These are phyloP conservation scores for Paralagenidium karlingii DNA, from an alignment of 352 stramenopile species.

Conservation along the genomic window DNA sequence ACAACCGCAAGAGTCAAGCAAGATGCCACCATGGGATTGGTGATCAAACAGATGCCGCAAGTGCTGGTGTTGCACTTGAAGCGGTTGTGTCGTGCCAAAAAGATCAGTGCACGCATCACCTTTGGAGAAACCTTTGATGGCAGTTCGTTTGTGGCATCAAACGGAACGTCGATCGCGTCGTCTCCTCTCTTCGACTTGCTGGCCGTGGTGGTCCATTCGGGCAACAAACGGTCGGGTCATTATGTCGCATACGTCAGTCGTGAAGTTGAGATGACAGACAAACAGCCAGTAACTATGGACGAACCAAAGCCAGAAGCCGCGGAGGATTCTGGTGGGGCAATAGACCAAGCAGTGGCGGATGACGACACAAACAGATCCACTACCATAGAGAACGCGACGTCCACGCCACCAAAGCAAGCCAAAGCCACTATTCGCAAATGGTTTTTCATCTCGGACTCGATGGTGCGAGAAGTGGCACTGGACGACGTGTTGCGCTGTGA, in stretches of 20 bases:
- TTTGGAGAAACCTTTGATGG: conserved; percentile 47
- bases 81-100: conserved; percentile 26
- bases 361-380: conserved; percentile 15
- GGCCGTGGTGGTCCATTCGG: conserved; percentile 57
- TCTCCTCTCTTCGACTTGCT: conserved; percentile 41
- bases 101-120: conserved; percentile 53
- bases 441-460: conserved; percentile 64
- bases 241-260: conserved; percentile 66
- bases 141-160: conserved; percentile 19
- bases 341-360: conserved; percentile 4
- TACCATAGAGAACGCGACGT: conserved; percentile 9
- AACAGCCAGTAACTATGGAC: too few species aligned
- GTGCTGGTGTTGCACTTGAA: conserved; percentile 67
- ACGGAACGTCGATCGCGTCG: conserved; percentile 5
- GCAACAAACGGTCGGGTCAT: conserved; percentile 52
- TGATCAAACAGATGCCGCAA: conserved; percentile 28
- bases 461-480: conserved; percentile 38
- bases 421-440: conserved; percentile 20
- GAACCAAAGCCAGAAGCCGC: too few species aligned
- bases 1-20: conserved; percentile 17
- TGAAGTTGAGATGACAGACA: too few species aligned
- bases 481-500: conserved; percentile 60
- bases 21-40: conserved; percentile 39
- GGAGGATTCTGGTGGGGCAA: too few species aligned
- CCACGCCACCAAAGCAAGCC: conserved; percentile 4